These are phyloP conservation scores for Manihot esculenta DNA, from an alignment of 441 rosid genomes.

Conservation along the genomic window DNA sequence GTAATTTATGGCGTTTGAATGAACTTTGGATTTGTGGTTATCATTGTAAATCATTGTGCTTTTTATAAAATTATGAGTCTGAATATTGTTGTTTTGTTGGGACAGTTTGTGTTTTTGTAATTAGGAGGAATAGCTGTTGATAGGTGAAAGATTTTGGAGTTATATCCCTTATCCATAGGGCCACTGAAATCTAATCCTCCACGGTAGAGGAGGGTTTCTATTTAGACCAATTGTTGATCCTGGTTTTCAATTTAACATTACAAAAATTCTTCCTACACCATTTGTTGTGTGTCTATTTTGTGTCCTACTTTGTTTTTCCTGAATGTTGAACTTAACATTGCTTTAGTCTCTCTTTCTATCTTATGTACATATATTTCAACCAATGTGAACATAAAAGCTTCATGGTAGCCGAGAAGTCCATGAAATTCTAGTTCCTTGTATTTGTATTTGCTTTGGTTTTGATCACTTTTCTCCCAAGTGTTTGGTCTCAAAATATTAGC, in stretches of 20 bases:
- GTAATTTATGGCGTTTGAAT: not conserved
- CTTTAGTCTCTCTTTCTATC: not conserved
- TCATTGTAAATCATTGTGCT: not conserved
- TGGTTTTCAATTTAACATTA: not conserved
- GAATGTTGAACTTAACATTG: not conserved
- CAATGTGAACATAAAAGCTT: not conserved
- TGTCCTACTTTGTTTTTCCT: not conserved
- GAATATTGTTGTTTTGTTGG: not conserved
- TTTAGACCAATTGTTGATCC: not conserved
- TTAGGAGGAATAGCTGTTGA: not conserved
- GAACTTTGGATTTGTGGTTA: not conserved
- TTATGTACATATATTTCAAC: not conserved
- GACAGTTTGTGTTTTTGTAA: too few relatives aligned
- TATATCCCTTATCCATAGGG: not conserved
- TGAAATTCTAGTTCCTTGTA: not conserved
- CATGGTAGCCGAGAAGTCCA: not conserved
- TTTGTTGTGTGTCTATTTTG: not conserved
- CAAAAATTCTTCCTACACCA: not conserved
- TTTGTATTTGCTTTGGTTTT: not conserved
- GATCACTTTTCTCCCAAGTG: not conserved
- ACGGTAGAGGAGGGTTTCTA: not conserved
- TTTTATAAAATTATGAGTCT: not conserved
- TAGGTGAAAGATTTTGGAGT: not conserved
- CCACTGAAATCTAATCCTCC: not conserved
- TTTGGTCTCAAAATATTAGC: not conserved